Evolutionary conservation across 1,284 basidiomycete species (phyloP).

Genomic region (Cerrena zonata): DNA sequence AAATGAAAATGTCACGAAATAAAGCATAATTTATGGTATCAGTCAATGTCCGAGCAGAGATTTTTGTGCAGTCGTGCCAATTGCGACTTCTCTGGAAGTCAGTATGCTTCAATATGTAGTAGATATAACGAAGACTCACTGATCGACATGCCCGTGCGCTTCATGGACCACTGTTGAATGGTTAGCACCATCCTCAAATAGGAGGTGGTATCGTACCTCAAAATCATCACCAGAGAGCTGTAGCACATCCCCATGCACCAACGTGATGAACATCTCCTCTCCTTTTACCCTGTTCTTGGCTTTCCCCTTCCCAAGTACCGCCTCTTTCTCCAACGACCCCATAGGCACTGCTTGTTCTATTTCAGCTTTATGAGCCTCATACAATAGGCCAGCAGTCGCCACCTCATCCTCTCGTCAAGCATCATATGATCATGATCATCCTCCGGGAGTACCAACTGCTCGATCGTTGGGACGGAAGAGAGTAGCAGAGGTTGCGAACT

Average conservation of each 20-base stretch:
- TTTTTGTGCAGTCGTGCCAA: not conserved
- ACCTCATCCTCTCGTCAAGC: not conserved
- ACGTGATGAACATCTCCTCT: conserved; percentile 35
- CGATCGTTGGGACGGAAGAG: too few relatives aligned
- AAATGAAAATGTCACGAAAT: too few relatives aligned
- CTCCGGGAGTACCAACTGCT: not conserved
- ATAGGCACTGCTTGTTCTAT: not conserved
- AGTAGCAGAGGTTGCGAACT: too few relatives aligned
- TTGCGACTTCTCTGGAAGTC: not conserved
- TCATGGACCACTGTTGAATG: conserved; percentile 12
- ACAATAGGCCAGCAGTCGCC: not conserved
- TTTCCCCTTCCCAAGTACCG: not conserved
- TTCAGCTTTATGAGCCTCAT: not conserved
- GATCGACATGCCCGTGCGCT: conserved; percentile 16
- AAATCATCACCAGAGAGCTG: conserved; percentile 47
- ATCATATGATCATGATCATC: not conserved
- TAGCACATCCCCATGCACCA: conserved; percentile 55
- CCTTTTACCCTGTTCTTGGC: not conserved
- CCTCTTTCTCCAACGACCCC: not conserved
- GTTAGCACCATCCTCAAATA: too few relatives aligned
- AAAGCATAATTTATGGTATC: not conserved
- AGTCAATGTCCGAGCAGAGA: too few relatives aligned
- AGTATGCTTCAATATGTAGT: not conserved
- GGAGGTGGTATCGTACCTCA: conserved; percentile 51
- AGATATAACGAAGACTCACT: conserved; percentile 2